phyloP scores from a whole-genome alignment of 1,284 basidiomycete genomes.

The Tilletia horrida region DNA sequence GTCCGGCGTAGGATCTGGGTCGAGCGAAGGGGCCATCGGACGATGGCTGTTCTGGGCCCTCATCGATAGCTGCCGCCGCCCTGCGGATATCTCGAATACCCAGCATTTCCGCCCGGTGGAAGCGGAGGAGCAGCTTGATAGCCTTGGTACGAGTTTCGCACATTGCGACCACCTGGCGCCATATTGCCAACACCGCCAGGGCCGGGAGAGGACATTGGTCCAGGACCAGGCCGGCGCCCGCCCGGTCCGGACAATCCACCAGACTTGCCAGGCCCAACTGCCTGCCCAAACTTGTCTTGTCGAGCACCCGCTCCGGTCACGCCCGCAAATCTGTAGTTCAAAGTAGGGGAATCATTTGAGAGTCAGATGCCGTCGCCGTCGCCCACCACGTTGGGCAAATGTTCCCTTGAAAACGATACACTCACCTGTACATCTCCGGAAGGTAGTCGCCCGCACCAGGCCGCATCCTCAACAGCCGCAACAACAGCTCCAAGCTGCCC shows the following conservation, averaged over 20 bases:
- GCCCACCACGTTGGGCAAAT: too few relatives aligned
- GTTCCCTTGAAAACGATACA: background rate
- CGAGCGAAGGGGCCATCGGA: too few relatives aligned
- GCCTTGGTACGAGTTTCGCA: too few relatives aligned
- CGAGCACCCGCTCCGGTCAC: conserved; percentile 12
- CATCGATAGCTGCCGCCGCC: too few relatives aligned
- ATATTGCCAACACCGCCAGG: conserved; percentile 1
- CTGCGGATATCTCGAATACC: too few relatives aligned
- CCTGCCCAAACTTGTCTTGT: background rate
- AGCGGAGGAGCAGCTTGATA: too few relatives aligned
- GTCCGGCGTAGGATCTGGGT: too few relatives aligned
- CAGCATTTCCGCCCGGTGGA: too few relatives aligned
- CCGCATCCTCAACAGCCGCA: conserved; percentile 45
- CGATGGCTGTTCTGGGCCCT: too few relatives aligned
- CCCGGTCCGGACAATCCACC: background rate
- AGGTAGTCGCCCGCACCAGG: conserved; percentile 47
- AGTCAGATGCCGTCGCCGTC: too few relatives aligned
- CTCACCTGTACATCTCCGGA: conserved; percentile 28
- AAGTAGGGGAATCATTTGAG: background rate
- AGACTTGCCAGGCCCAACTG: conserved; percentile 1
- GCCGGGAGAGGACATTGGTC: background rate
- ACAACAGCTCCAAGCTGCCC: conserved; percentile 16
- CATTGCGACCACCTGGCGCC: too few relatives aligned
- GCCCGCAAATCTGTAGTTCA: conserved; percentile 6
- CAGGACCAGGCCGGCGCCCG: background rate